Conservation (phyloP, 192 early-diverging fungal genomes). For the Haplosporangium gracile region DNA sequence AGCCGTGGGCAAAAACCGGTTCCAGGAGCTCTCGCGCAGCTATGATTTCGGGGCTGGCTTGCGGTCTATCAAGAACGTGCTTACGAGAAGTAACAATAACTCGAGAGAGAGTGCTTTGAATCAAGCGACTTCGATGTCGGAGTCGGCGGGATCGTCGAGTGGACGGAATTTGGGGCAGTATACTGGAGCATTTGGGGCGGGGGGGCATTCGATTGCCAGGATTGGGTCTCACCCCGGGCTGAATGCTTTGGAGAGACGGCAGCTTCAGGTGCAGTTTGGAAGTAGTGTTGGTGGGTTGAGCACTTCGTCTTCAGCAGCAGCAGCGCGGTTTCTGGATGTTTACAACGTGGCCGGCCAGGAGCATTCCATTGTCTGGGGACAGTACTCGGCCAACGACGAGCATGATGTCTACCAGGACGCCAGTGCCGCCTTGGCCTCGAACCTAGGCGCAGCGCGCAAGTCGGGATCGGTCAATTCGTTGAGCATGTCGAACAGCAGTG, state of each 20-base stretch:
- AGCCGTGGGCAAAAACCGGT: slow-evolving; percentile 37
- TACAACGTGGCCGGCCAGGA: slow-evolving; percentile 15
- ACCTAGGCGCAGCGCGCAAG: slow-evolving; percentile 13
- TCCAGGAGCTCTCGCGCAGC: slow-evolving; percentile 42
- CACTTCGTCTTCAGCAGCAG: background rate
- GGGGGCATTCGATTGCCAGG: slow-evolving; percentile 44
- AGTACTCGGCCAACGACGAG: slow-evolving; percentile 42
- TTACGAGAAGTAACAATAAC: slow-evolving; percentile 36
- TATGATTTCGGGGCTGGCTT: slow-evolving; percentile 44
- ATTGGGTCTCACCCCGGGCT: slow-evolving; percentile 45
- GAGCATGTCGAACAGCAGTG: slow-evolving; percentile 6
- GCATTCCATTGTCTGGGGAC: slow-evolving; percentile 39
- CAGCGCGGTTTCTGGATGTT: slow-evolving; percentile 36
- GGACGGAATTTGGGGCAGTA: slow-evolving; percentile 12
- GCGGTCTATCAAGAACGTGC: slow-evolving; percentile 39
- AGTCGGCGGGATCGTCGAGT: slow-evolving; percentile 8
- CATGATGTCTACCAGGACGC: slow-evolving; percentile 22
- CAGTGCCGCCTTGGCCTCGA: slow-evolving; percentile 21
- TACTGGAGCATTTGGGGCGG: slow-evolving; percentile 28
- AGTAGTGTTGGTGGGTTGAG: background rate
- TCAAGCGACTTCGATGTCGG: background rate
- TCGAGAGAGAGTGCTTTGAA: slow-evolving; percentile 29
- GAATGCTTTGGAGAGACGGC: slow-evolving; percentile 35
- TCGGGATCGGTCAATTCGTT: slow-evolving; percentile 39
- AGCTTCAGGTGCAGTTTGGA: slow-evolving; percentile 43